Conservation (phyloP, 108 stramenopile species). For the Mediolabrus comicus region DNA sequence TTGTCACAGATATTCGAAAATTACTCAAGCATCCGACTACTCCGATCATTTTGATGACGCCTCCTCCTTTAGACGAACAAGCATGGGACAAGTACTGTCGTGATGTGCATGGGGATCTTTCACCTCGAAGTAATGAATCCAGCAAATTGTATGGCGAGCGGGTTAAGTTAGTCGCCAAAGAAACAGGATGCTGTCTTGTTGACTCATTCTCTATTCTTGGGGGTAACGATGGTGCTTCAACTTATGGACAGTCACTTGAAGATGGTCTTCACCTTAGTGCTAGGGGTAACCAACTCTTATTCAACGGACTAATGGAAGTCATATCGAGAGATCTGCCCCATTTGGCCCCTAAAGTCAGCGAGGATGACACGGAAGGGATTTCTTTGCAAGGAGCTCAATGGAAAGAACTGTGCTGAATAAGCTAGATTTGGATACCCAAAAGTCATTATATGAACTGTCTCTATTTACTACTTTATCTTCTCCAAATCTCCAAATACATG, state of each 20-base stretch:
- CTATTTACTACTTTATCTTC: neutral
- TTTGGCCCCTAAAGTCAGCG: conserved; percentile 20
- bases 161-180: conserved; percentile 47
- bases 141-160: conserved; percentile 51
- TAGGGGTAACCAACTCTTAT: conserved; percentile 56
- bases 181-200: conserved; percentile 39
- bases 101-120: conserved; percentile 59
- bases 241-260: conserved; percentile 46
- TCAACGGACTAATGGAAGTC: conserved; percentile 34
- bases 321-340: conserved; percentile 51
- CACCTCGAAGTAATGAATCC: conserved; percentile 62
- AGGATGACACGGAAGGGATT: conserved; percentile 9
- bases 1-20: conserved; percentile 30
- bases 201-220: conserved; percentile 32
- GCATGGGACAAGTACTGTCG: conserved; percentile 60
- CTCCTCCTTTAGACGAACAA: conserved; percentile 68
- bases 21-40: conserved; percentile 9
- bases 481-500: conserved; percentile 54
- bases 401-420: conserved; percentile 22
- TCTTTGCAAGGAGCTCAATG: conserved; percentile 6
- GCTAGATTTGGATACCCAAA: too few relatives aligned
- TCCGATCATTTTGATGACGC: conserved; percentile 58
- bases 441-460: too few relatives aligned
- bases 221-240: conserved; percentile 27
- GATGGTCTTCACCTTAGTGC: conserved; percentile 73